Percentiles rank a stretch among this genome's conserved stretches.
phyloP scores from a whole-genome alignment of 495 filamentous ascomycete species.

The Xylona heveae region DNA sequence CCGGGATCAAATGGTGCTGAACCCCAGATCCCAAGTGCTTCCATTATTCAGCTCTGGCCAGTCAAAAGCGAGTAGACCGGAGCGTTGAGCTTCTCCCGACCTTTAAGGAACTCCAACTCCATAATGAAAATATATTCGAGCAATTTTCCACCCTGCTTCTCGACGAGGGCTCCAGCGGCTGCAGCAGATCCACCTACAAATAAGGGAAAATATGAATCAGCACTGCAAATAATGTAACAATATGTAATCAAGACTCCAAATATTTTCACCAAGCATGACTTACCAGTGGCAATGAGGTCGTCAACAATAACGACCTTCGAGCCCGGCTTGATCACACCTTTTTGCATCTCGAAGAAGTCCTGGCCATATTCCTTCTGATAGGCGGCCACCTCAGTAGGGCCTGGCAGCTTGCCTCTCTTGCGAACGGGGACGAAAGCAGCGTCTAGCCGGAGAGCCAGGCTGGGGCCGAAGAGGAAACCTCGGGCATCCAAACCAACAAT shows the following conservation, averaged over 20 bases:
- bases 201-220: too few relatives aligned
- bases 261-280: conserved; percentile 17
- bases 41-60: too few relatives aligned
- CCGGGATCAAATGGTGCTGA: too few relatives aligned
- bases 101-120: conserved; percentile 87
- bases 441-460: conserved; percentile 63
- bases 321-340: conserved; percentile 59
- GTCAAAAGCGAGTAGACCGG: conserved; percentile 69
- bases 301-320: conserved; percentile 86
- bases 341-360: conserved; percentile 94
- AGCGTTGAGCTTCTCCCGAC: conserved; percentile 68
- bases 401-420: conserved; percentile 93
- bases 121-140: conserved; percentile 88
- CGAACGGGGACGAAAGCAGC: conserved; percentile 87
- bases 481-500: conserved; percentile 85
- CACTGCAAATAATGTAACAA: too few relatives aligned
- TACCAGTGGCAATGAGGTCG: conserved; percentile 97
- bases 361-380: conserved; percentile 94
- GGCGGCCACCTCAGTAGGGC: conserved; percentile 55
- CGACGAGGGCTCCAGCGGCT: conserved; percentile 69
- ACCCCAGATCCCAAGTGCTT: too few relatives aligned
- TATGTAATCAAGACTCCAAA: too few relatives aligned
- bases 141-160: conserved; percentile 62
- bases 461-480: conserved; percentile 89
- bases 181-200: conserved; percentile 70